Percentiles rank a stretch among this genome's conserved stretches.
phyloP scores from a whole-genome alignment of 2,329 filamentous ascomycete genomes.

The Albophoma yamanashiensis region DNA sequence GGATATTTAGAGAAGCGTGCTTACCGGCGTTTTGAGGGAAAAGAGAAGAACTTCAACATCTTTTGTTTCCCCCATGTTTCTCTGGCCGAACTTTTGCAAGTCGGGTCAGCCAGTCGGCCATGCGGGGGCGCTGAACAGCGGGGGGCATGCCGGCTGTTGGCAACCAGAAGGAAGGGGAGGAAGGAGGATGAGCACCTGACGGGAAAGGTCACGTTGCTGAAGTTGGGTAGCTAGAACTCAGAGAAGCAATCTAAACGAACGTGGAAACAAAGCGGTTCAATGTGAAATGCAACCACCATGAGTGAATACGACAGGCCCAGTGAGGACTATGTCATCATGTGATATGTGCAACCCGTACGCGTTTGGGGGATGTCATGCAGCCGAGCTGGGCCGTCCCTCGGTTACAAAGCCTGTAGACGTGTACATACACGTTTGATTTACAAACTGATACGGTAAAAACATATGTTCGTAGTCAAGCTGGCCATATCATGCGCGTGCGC shows the following conservation, averaged over 20 bases:
- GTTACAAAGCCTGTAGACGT: not conserved
- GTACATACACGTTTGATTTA: too few species aligned
- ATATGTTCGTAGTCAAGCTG: not conserved
- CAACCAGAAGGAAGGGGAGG: not conserved
- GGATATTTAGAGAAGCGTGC: conserved; percentile 19
- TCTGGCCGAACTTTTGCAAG: conserved; percentile 28
- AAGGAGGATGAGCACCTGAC: not conserved
- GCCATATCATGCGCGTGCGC: not conserved
- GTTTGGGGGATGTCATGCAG: not conserved
- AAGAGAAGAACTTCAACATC: conserved; percentile 38
- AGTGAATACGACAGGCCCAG: not conserved
- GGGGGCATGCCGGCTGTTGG: not conserved
- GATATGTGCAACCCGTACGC: not conserved
- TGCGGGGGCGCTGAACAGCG: not conserved
- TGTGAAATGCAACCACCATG: not conserved
- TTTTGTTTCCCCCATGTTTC: conserved; percentile 29
- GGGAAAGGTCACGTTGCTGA: not conserved
- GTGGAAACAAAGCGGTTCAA: not conserved
- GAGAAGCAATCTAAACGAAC: conserved; percentile 1
- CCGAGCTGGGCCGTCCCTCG: not conserved
- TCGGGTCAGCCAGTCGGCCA: conserved; percentile 16
- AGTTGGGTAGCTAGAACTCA: conserved; percentile 3
- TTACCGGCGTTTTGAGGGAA: conserved; percentile 29
- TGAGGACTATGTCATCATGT: not conserved
- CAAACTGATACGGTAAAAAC: too few species aligned